phyloP scores from a whole-genome alignment of 1,284 basidiomycete genomes.

The Sporisorium sorghi region DNA sequence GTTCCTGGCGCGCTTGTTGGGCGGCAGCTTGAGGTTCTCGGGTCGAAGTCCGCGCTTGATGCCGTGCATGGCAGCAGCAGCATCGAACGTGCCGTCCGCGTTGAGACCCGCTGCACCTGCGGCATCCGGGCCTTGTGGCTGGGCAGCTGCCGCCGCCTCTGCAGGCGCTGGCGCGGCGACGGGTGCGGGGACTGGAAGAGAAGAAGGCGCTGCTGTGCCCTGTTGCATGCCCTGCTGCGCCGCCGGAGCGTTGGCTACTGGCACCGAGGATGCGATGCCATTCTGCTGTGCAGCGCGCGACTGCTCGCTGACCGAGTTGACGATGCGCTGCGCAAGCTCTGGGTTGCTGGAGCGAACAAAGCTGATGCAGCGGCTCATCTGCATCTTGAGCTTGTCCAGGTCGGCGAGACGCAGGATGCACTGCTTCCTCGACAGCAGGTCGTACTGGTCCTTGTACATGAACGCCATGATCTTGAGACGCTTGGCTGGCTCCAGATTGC shows the following conservation, averaged over 20 bases:
- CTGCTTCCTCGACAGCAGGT: conserved; percentile 55
- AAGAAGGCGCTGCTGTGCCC: conserved; percentile 2
- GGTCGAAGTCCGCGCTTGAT: conserved; percentile 64
- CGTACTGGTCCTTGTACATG: conserved; percentile 67
- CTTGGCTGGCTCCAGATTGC: conserved; percentile 63
- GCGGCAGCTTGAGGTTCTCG: conserved; percentile 65
- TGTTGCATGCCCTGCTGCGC: conserved; percentile 6
- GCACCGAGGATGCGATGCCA: conserved; percentile 11
- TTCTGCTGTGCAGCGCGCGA: conserved; percentile 39
- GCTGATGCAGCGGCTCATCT: conserved; percentile 67
- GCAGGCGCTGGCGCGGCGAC: conserved; percentile 21
- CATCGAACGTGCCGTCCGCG: conserved; percentile 46
- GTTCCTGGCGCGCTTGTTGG: conserved; percentile 60
- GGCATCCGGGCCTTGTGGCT: conserved; percentile 16
- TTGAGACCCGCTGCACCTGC: conserved; percentile 16
- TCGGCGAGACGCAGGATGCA: conserved; percentile 62
- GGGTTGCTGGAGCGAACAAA: conserved; percentile 66
- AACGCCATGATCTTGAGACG: conserved; percentile 67
- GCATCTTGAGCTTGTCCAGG: conserved; percentile 66
- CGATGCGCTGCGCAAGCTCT: conserved; percentile 55
- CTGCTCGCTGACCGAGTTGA: conserved; percentile 45
- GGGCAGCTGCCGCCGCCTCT: conserved; percentile 16
- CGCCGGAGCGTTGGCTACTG: conserved; percentile 12
- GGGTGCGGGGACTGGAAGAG: conserved; percentile 11
- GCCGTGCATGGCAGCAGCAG: conserved; percentile 46